phyloP scores from a whole-genome alignment of 139 green algal species.

The Volvox africanus region DNA sequence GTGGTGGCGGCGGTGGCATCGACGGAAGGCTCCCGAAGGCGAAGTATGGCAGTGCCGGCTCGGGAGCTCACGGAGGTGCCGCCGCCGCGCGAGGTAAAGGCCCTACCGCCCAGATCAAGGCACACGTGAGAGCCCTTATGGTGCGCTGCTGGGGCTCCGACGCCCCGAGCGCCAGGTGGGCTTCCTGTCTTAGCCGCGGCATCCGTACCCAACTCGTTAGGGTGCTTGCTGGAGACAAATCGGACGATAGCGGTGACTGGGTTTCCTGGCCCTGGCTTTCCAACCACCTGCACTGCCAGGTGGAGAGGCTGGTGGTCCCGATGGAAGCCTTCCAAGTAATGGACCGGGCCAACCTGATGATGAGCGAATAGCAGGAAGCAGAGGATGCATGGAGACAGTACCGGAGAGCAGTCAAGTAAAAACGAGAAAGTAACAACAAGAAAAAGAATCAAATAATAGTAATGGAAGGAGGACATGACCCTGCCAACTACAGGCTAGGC shows the following conservation, averaged over 20 bases:
- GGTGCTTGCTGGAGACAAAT: not conserved
- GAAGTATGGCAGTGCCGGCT: not conserved
- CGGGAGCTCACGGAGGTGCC: not conserved
- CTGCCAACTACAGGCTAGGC: too few relatives aligned
- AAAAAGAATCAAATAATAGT: too few relatives aligned
- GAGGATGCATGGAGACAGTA: too few relatives aligned
- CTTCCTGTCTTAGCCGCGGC: not conserved
- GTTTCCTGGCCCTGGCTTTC: conserved; percentile 21
- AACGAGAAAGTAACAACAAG: too few relatives aligned
- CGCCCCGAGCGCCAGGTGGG: not conserved
- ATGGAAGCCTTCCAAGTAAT: conserved; percentile 23
- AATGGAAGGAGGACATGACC: too few relatives aligned
- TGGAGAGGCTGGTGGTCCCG: not conserved
- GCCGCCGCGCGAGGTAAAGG: too few relatives aligned
- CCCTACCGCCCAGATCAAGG: not conserved
- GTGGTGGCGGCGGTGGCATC: too few relatives aligned
- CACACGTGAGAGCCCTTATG: not conserved
- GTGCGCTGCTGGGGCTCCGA: not conserved
- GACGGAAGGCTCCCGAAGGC: too few relatives aligned
- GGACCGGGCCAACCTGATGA: conserved; percentile 18
- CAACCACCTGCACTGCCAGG: conserved; percentile 28
- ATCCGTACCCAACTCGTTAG: not conserved
- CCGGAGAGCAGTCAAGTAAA: too few relatives aligned
- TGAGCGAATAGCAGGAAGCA: not conserved
- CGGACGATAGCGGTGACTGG: conserved; percentile 3